These are phyloP conservation scores for Leccinum truebloodii DNA, from an alignment of 768 basidiomycete genomes.

Conservation along the genomic window DNA sequence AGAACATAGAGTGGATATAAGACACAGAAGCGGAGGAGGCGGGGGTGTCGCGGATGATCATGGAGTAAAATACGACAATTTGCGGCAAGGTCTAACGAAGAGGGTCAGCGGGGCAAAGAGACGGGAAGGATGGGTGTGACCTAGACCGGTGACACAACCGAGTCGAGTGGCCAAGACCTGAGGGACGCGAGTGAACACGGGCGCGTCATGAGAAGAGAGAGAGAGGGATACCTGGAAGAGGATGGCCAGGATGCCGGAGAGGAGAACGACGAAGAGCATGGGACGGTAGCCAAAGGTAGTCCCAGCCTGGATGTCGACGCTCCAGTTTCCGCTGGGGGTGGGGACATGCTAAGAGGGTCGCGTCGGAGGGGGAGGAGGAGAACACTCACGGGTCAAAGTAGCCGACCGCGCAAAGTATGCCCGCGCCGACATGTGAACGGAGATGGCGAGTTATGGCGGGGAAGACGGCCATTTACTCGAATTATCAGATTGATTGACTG, in stretches of 20 bases:
- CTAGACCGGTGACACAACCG: conserved; percentile 35
- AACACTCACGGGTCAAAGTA: conserved; percentile 36
- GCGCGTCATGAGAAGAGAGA: background rate
- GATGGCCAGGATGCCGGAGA: conserved; percentile 46
- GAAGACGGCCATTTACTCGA: background rate
- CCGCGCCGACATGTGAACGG: conserved; percentile 39
- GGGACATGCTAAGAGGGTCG: background rate
- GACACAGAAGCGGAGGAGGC: conserved; percentile 38
- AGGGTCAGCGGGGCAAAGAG: background rate
- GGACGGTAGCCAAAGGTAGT: conserved; percentile 44
- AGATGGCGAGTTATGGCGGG: conserved; percentile 30
- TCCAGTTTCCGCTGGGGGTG: conserved; percentile 40
- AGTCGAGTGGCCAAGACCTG: conserved; percentile 44
- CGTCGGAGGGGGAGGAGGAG: background rate
- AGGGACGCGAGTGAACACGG: background rate
- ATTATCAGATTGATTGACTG: background rate
- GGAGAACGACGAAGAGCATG: conserved; percentile 46
- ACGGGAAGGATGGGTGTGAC: conserved; percentile 3
- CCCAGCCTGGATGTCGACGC: conserved; percentile 45
- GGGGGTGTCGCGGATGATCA: conserved; percentile 41
- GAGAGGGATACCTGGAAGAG: conserved; percentile 36
- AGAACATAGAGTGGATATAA: conserved; percentile 48
- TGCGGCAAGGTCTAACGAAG: conserved; percentile 41
- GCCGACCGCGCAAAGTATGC: conserved; percentile 40
- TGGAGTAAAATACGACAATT: conserved; percentile 51